Base-by-base conservation (phyloP, 768 basidiomycete genomes). In the Boletus reticulatus region DNA sequence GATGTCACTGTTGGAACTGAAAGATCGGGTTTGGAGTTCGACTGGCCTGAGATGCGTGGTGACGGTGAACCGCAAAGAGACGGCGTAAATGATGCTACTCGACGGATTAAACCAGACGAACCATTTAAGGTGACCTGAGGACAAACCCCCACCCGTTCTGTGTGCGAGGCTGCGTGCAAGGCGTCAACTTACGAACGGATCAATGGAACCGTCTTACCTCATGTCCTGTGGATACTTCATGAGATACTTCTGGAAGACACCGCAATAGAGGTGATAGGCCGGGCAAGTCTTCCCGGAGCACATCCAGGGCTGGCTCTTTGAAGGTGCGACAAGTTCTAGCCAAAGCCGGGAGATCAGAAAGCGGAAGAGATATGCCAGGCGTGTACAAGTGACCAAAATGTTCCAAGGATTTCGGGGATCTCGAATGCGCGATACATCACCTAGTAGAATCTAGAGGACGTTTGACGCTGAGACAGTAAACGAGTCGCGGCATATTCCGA, bases 51-150 rank as follows among this genome's bases (percentile, higher is more conserved):
- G n/a, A n/a, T n/a, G n/a, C 9, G 66, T 60, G 60, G 81, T 74
- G 64, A 92, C 74, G 19, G 81, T 67, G 71, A 92, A 92, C 1
- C 79, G 76, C 14, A 75, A 70, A 0, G 90, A 92, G 47, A 83
- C 78, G 27, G 79, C 76, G 63, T 87, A 81, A 68, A 85, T 76
- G 55, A 78, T 59, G 51, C 89, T 84, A 62, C 84, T 78, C 1
- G 87, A 87, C 6, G 83, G 82, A 72, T 92, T 88, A 53, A 89
- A 70, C 74, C 89, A 88, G 51, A 90, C 66, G 39, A 92, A 22
- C 3, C 13, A 9, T 31, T 16, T 27, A 45, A 10, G 17, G 29
- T 1, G 43, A 45, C 3, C 3, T 8, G 8, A 31, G 11, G 16
- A n/a, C 43, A 45, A 22, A 24, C 8, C 11, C 12, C 42, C 42